Conservation (phyloP, 2,329 filamentous ascomycete species). For the Nemania bipapillata region DNA sequence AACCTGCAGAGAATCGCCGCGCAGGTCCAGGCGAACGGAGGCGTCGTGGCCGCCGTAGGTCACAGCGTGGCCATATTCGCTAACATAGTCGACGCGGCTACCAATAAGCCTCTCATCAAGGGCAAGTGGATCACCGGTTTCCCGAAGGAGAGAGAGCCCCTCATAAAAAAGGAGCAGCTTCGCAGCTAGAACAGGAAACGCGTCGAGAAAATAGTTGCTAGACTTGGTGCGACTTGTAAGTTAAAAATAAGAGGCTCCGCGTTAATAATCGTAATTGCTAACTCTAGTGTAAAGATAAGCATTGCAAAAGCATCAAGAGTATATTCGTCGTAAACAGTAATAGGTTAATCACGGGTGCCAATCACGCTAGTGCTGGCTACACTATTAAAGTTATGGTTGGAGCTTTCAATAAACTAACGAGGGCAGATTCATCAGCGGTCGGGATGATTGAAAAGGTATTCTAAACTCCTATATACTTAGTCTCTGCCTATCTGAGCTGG, state of each 20-base stretch:
- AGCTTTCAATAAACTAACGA: conserved; percentile 51
- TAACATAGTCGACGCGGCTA: conserved; percentile 49
- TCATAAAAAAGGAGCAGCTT: conserved; percentile 50
- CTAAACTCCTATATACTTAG: too few relatives aligned
- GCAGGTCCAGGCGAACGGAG: conserved; percentile 55
- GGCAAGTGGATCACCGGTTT: conserved; percentile 56
- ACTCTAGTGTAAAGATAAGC: conserved; percentile 44
- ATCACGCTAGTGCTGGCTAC: conserved; percentile 55
- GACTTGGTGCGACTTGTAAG: conserved; percentile 35
- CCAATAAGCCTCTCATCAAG: conserved; percentile 53
- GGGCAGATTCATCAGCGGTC: too few relatives aligned
- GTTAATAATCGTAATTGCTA: conserved; percentile 44
- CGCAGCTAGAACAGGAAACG: conserved; percentile 49
- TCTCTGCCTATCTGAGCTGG: too few relatives aligned
- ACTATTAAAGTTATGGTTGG: conserved; percentile 55
- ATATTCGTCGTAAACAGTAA: conserved; percentile 52
- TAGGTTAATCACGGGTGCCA: conserved; percentile 56
- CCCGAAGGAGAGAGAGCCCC: conserved; percentile 54
- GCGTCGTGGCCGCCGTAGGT: conserved; percentile 57
- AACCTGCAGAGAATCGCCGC: conserved; percentile 56
- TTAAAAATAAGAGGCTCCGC: background rate
- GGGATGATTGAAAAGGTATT: too few relatives aligned
- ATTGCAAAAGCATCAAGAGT: conserved; percentile 46
- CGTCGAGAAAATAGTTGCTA: conserved; percentile 51
- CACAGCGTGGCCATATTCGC: conserved; percentile 56